Base-by-base conservation (phyloP, 805 yeast species). In the Candida peoriensis region DNA sequence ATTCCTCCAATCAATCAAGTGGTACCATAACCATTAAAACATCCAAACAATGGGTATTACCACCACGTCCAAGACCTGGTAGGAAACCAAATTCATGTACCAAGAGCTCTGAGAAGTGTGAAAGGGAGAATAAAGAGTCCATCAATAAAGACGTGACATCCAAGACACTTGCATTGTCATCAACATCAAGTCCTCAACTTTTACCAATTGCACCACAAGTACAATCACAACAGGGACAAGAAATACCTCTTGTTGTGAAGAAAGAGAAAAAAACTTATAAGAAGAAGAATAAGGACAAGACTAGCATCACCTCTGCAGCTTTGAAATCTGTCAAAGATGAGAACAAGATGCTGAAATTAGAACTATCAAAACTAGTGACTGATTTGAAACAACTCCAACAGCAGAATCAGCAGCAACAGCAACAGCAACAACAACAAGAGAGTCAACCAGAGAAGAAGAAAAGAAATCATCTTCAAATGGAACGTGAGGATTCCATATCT, bases 1-100 rank as follows among this genome's bases (percentile, higher is more conserved):
- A n/a, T n/a, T n/a, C n/a, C n/a, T n/a, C n/a, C 25, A 45, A 39
- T 24, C 28, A 30, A 18, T 34, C 29, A n/a, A 37, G 32, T 13
- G 34, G 47, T 3, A 50, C 48, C 20, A 48, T 47, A 14, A 46
- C 44, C 15, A 66, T 70, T 36, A 75, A 69, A 47, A 79, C 90
- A 2, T 80, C 88, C 33, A 81, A 81, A 51, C 78, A 76, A 51
- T 86, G 93, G 89, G 88, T 81, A 7, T 61, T 83, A 20, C 95
- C 94, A 3, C 94, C 94, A 9, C 66, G 93, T 44, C 93, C 94
- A 18, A 80, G 83, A 45, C 83, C 84, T 0, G 84, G 83, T 15
- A 61, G 79, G 33, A 75, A 74, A 45, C 78, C 78, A 4, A 52
- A 84, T 44, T 72, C 87, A 0, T 86, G 90, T 22, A n/a, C n/a